A percentile compares a stretch with the other conserved stretches of the same genome.
Evolutionary conservation across 306 rosid genomes (phyloP).

Genomic region (Crotalaria pallida): DNA sequence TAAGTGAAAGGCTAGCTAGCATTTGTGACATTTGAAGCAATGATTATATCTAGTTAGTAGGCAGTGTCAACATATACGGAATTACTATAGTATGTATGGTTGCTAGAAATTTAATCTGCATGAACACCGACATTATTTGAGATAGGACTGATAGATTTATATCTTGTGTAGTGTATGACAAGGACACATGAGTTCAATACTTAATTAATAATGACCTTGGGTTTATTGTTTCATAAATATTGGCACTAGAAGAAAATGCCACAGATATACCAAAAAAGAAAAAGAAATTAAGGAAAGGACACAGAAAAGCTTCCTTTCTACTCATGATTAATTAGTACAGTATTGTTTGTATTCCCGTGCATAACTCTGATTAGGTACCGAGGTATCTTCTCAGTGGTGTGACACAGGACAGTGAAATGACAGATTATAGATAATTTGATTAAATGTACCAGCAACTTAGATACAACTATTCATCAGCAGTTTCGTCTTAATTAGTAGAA

Average conservation of each 20-base stretch:
- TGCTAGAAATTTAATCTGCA: not conserved
- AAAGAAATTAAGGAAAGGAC: not conserved
- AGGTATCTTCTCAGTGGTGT: constrained; percentile 16
- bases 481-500: not conserved
- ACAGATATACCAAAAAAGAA: not conserved
- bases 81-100: too few relatives aligned
- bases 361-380: constrained; percentile 18
- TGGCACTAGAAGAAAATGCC: not conserved
- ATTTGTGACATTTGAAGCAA: not conserved
- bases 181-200: not conserved
- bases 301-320: not conserved
- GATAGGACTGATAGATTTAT: not conserved
- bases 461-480: constrained; percentile 30
- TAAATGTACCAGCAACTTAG: not conserved
- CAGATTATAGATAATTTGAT: not conserved
- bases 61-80: not conserved
- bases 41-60: not conserved
- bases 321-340: not conserved
- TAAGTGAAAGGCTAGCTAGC: not conserved
- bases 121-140: not conserved
- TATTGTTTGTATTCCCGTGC: not conserved
- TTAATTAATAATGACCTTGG: not conserved
- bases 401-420: constrained; percentile 10
- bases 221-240: not conserved
- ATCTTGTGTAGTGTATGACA: not conserved